Percentiles rank a stretch among this genome's conserved stretches.
These are phyloP conservation scores for Agapanthus africanus DNA, from an alignment of 106 monocot species.

Conservation along the genomic window DNA sequence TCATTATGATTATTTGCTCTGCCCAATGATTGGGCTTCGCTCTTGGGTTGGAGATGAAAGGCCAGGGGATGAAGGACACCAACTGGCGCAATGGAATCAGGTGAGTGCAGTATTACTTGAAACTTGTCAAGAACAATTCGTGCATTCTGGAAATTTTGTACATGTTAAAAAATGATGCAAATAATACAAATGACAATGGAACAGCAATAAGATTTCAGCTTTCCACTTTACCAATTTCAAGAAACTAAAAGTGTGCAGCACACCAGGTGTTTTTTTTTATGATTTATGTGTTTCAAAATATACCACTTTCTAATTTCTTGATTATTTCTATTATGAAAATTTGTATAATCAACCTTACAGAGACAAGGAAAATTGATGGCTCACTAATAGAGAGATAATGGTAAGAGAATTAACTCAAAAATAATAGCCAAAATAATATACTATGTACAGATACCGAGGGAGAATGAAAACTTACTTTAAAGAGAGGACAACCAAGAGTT, in stretches of 20 bases:
- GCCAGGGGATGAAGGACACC: conserved; percentile 80
- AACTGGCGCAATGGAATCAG: conserved; percentile 87
- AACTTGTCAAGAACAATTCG: conserved; percentile 79
- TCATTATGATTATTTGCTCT: conserved; percentile 1
- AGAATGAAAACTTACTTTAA: conserved; percentile 37
- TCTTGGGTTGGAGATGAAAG: conserved; percentile 67
- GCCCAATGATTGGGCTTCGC: conserved; percentile 8
- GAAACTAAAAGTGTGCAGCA: not conserved
- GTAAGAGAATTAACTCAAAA: not conserved
- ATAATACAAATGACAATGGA: not conserved
- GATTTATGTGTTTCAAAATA: not conserved
- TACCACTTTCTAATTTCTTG: not conserved
- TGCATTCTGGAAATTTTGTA: conserved; percentile 59
- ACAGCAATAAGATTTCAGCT: conserved; percentile 3
- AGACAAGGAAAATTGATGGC: not conserved
- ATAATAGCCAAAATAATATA: conserved; percentile 2
- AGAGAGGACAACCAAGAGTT: conserved; percentile 90
- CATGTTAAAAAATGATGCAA: conserved; percentile 9
- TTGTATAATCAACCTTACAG: no score
- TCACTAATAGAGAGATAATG: not conserved
- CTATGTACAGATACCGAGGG: not conserved
- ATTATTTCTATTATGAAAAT: not conserved
- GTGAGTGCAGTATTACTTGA: conserved; percentile 71
- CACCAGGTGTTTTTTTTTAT: no score
- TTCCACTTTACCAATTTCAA: not conserved